Evolutionary conservation across 805 yeast genomes (phyloP).

Genomic region (Myxozyma monticola): DNA sequence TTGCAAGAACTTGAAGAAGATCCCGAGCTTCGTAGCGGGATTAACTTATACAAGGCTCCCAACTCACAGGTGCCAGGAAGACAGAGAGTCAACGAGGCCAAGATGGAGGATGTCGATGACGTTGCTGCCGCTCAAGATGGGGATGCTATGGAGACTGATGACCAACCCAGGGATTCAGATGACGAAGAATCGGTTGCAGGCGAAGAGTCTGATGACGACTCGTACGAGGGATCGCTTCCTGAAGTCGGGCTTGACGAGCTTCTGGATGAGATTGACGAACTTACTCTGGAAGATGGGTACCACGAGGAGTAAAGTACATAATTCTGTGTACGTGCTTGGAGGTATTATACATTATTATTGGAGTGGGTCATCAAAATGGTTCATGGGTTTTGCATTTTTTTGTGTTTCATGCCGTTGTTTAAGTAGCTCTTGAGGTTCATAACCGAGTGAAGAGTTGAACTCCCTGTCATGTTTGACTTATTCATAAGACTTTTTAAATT

Average conservation of each 20-base stretch:
- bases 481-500: too few species aligned
- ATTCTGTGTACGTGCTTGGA: too few species aligned
- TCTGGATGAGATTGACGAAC: constrained; percentile 90
- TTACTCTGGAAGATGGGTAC: constrained; percentile 67
- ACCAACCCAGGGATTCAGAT: too few species aligned
- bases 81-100: constrained; percentile 8
- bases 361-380: too few species aligned
- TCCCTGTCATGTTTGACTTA: too few species aligned
- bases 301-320: constrained; percentile 5
- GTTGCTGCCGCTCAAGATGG: constrained; percentile 19
- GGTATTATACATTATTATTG: too few species aligned
- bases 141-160: constrained; percentile 29
- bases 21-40: constrained; percentile 84
- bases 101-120: constrained; percentile 13
- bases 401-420: too few species aligned
- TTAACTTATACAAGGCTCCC: constrained; percentile 78
- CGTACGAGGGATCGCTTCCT: constrained; percentile 47
- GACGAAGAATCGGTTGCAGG: constrained; percentile 6
- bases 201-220: constrained; percentile 26
- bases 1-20: constrained; percentile 97
- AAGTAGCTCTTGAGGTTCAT: too few species aligned
- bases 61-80: constrained; percentile 31
- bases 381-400: too few species aligned
- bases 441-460: too few species aligned
- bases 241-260: constrained; percentile 87